phyloP scores from a whole-genome alignment of 108 stramenopile genomes.

The Chaetoceros muelleri region DNA sequence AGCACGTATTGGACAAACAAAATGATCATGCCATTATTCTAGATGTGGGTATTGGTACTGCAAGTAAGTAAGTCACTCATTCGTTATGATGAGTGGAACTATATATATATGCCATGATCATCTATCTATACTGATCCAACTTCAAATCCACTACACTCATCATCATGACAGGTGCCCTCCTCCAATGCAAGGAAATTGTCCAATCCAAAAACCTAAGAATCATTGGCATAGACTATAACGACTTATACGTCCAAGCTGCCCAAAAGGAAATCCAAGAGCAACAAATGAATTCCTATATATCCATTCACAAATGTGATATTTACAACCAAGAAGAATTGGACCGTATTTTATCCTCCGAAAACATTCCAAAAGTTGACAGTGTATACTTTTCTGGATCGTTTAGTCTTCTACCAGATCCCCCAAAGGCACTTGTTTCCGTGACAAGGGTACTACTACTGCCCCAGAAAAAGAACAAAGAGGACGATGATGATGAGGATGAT shows the following conservation, averaged over 20 bases:
- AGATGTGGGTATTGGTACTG: slow-evolving; percentile 65
- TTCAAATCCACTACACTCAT: neutral
- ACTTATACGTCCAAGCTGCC: slow-evolving; percentile 40
- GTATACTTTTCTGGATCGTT: slow-evolving; percentile 61
- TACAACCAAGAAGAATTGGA: slow-evolving; percentile 9
- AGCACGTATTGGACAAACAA: slow-evolving; percentile 23
- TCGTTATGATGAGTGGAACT: no score
- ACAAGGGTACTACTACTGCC: slow-evolving; percentile 20
- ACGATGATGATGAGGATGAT: neutral
- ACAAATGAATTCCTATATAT: slow-evolving; percentile 14
- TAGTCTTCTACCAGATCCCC: slow-evolving; percentile 50
- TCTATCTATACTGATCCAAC: neutral
- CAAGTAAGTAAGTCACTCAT: no score
- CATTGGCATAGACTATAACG: slow-evolving; percentile 51
- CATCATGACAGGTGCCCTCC: slow-evolving; percentile 19
- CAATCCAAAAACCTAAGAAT: slow-evolving; percentile 29
- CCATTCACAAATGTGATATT: slow-evolving; percentile 22
- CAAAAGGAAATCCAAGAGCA: slow-evolving; percentile 14
- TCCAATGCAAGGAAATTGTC: slow-evolving; percentile 24
- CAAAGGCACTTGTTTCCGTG: slow-evolving; percentile 31
- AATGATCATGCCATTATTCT: slow-evolving; percentile 21
- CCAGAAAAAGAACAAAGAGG: no score
- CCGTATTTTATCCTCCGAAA: slow-evolving; percentile 7
- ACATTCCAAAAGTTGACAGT: slow-evolving; percentile 25
- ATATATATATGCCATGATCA: neutral